Evolutionary conservation across 495 filamentous ascomycete genomes (phyloP).

Genomic region (Aspergillus cavernicola): DNA sequence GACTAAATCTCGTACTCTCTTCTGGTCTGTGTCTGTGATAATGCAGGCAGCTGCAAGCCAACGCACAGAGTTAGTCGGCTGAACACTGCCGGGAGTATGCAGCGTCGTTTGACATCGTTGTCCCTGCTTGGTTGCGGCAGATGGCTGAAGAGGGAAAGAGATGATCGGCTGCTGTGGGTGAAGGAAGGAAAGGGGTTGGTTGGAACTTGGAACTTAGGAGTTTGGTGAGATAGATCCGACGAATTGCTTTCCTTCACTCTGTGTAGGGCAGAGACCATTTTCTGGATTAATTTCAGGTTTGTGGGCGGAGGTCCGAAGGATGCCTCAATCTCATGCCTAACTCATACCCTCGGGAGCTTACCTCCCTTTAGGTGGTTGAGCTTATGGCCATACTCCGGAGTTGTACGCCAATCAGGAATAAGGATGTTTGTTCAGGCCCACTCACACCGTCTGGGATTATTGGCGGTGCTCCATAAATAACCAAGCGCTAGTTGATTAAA

Average conservation of each 20-base stretch:
- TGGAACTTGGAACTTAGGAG: background rate
- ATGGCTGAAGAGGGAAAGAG: constrained; percentile 4
- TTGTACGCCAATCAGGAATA: constrained; percentile 23
- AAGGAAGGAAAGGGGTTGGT: constrained; percentile 7
- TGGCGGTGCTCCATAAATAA: constrained; percentile 16
- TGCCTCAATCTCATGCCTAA: background rate
- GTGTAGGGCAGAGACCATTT: background rate
- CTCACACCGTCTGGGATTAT: constrained; percentile 20
- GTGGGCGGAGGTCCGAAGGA: too few relatives aligned
- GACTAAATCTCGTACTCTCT: too few relatives aligned
- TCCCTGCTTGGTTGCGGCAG: constrained; percentile 5
- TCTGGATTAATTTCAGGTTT: too few relatives aligned
- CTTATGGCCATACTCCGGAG: constrained; percentile 18
- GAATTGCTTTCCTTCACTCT: background rate
- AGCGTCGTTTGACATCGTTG: constrained; percentile 12
- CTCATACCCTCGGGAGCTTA: constrained; percentile 1
- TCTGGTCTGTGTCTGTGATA: background rate
- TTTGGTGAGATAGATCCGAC: constrained; percentile 7
- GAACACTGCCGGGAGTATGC: constrained; percentile 23
- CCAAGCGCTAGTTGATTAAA: constrained; percentile 18
- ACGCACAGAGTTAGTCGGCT: constrained; percentile 15
- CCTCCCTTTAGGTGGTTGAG: too few relatives aligned
- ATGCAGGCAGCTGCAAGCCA: constrained; percentile 14
- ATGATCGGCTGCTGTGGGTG: background rate
- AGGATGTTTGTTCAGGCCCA: constrained; percentile 21